Evolutionary conservation across 2,329 filamentous ascomycete species (phyloP).

Genomic region (Neofusicoccum parvum): DNA sequence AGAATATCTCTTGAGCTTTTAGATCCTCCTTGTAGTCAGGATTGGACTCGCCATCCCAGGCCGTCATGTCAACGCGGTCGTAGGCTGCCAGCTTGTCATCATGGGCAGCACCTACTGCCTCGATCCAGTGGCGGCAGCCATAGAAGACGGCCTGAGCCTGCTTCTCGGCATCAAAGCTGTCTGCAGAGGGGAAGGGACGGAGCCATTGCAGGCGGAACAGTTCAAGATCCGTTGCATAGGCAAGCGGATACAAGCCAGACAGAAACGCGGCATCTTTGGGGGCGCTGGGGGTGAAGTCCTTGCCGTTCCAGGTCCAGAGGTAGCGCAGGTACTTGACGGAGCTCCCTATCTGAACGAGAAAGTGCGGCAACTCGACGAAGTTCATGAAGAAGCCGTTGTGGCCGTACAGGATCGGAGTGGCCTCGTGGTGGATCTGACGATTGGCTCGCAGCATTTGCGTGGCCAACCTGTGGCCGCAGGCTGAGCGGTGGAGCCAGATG

Average conservation of each 20-base stretch:
- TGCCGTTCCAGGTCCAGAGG: background rate
- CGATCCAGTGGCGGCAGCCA: background rate
- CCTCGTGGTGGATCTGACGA: constrained; percentile 2
- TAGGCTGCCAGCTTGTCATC: background rate
- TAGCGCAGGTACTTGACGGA: background rate
- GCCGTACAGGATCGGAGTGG: background rate
- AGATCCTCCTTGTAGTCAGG: background rate
- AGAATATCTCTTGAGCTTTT: background rate
- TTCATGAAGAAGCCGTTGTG: constrained; percentile 1
- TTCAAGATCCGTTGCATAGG: background rate
- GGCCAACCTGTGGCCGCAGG: background rate
- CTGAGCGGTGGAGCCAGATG: background rate
- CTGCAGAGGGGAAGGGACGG: background rate
- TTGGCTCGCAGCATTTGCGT: background rate
- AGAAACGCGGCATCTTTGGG: background rate
- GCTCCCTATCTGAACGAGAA: background rate
- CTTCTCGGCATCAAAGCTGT: background rate
- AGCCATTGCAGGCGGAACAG: background rate
- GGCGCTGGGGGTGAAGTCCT: background rate
- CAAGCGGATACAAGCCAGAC: background rate
- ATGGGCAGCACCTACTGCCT: background rate
- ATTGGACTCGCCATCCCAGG: background rate
- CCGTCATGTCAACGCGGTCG: background rate
- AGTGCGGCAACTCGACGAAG: background rate
- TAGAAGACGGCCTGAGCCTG: background rate